These are phyloP conservation scores for Backusella mclennaniae DNA, from an alignment of 192 early-diverging fungal genomes.

Conservation along the genomic window DNA sequence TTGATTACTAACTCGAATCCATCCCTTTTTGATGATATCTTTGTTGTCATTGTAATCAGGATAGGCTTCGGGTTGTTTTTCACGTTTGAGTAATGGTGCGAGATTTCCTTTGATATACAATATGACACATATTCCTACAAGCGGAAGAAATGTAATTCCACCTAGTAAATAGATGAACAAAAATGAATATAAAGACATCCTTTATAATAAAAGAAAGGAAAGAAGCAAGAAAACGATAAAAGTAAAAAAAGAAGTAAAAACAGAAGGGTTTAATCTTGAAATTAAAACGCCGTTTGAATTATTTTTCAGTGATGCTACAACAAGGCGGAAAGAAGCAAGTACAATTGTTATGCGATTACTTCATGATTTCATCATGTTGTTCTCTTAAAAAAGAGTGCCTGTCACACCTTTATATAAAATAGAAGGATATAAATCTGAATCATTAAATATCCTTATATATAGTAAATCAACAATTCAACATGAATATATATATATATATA, in stretches of 20 bases:
- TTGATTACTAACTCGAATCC: conserved; percentile 33
- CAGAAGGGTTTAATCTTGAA: background rate
- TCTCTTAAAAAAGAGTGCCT: background rate
- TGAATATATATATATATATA: too few relatives aligned
- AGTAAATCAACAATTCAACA: too few relatives aligned
- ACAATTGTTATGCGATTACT: background rate
- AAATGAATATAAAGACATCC: background rate
- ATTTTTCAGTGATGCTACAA: background rate
- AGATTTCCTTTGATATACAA: background rate
- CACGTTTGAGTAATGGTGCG: background rate
- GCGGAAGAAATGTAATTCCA: conserved; percentile 11
- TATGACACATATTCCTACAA: background rate
- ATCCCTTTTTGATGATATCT: conserved; percentile 26
- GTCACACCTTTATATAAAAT: background rate
- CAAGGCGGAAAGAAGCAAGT: background rate
- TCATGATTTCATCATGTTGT: background rate
- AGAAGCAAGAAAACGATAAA: background rate
- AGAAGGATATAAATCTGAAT: too few relatives aligned
- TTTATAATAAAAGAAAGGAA: background rate
- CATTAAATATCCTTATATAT: too few relatives aligned
- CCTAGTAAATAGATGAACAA: conserved; percentile 5
- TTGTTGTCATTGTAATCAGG: background rate
- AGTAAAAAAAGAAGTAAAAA: background rate
- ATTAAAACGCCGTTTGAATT: background rate
- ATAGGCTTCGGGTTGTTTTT: background rate